These are phyloP conservation scores for Calonectria crousiana DNA, from an alignment of 2,329 filamentous ascomycete genomes.

Conservation along the genomic window DNA sequence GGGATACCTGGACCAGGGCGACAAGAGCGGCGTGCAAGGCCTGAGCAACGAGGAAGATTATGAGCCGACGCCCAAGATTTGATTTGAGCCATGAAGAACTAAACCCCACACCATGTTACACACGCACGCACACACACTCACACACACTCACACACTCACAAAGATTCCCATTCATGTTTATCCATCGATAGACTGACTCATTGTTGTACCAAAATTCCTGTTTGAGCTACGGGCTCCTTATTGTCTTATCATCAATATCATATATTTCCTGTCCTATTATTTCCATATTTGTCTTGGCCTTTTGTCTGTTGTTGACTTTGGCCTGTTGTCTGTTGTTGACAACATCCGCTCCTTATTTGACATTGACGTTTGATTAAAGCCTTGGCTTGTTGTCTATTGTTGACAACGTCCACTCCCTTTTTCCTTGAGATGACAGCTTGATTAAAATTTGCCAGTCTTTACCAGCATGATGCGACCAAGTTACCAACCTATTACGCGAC, in stretches of 20 bases:
- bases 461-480: background rate
- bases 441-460: conserved; percentile 9
- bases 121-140: no score
- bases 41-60: conserved; percentile 57
- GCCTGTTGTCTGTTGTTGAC: background rate
- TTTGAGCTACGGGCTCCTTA: background rate
- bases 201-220: background rate
- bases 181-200: background rate
- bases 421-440: background rate
- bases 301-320: background rate
- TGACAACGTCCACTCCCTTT: conserved; percentile 6
- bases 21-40: conserved; percentile 55
- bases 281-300: background rate
- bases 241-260: background rate
- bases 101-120: background rate
- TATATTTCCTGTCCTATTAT: background rate
- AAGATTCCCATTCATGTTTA: conserved; percentile 5
- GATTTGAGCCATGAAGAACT: background rate
- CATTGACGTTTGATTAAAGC: background rate
- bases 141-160: background rate
- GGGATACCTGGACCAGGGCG: conserved; percentile 60
- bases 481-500: background rate
- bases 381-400: background rate
- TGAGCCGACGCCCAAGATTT: conserved; percentile 22
- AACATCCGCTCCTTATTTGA: background rate